phyloP scores from a whole-genome alignment of 345 rosid species.

The Angophora floribunda region DNA sequence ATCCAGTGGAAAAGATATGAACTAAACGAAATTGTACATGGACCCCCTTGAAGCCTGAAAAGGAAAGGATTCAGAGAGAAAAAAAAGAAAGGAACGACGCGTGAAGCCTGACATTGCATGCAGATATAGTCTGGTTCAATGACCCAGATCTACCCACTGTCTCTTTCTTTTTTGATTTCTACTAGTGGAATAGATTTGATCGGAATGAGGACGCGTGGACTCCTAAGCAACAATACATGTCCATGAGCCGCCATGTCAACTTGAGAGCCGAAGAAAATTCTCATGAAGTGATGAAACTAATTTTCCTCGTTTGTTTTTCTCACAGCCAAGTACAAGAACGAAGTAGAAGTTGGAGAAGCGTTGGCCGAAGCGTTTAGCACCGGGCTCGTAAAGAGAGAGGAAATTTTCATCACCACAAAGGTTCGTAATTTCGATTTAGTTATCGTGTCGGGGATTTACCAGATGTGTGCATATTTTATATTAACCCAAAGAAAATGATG shows the following conservation, averaged over 20 bases:
- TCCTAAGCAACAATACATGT: too few relatives aligned
- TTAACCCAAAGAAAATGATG: too few relatives aligned
- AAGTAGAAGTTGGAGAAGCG: conserved; percentile 65
- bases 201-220: neutral
- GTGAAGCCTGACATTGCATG: neutral
- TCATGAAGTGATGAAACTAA: too few relatives aligned
- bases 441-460: neutral
- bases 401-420: conserved; percentile 75
- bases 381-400: conserved; percentile 69
- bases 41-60: neutral
- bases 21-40: neutral
- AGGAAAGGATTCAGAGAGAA: neutral
- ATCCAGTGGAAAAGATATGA: neutral
- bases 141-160: too few relatives aligned
- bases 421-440: conserved; percentile 2
- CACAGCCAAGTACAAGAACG: conserved; percentile 68
- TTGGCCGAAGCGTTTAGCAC: conserved; percentile 50
- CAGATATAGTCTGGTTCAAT: neutral
- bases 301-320: neutral
- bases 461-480: neutral
- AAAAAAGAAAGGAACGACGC: neutral
- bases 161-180: too few relatives aligned
- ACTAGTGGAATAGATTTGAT: neutral
- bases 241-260: too few relatives aligned
- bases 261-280: too few relatives aligned